Conservation (phyloP, 768 basidiomycete genomes). For the Cubamyces sp. region DNA sequence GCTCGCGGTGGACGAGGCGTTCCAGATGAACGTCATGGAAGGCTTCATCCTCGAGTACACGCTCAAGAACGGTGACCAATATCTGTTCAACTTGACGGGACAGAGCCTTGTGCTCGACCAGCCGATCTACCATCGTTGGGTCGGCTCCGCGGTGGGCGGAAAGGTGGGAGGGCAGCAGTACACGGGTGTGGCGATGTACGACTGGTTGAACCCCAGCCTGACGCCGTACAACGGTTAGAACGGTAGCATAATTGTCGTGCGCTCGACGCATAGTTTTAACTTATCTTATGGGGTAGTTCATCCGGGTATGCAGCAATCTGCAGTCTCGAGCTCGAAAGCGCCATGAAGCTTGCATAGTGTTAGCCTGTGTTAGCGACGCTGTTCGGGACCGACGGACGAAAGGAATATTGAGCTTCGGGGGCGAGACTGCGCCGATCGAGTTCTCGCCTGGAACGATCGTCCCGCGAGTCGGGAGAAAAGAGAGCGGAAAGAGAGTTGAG, state of each 20-base stretch:
- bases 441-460: too few species aligned
- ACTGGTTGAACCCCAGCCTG: slow-evolving; percentile 25
- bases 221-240: slow-evolving; percentile 6
- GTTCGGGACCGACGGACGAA: not conserved
- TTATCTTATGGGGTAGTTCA: not conserved
- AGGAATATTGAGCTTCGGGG: not conserved
- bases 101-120: slow-evolving; percentile 26
- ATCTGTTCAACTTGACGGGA: slow-evolving; percentile 28
- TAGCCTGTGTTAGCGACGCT: not conserved
- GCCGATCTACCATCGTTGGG: slow-evolving; percentile 33
- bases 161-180: slow-evolving; percentile 19
- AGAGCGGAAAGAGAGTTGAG: not conserved
- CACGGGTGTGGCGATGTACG: slow-evolving; percentile 13
- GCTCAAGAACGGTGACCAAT: slow-evolving; percentile 28
- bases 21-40: slow-evolving; percentile 26
- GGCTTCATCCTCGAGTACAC: slow-evolving; percentile 30
- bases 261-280: not conserved
- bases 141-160: slow-evolving; percentile 23
- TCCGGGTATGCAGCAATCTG: not conserved
- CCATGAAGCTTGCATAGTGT: too few species aligned
- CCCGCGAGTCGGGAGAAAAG: not conserved
- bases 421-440: not conserved
- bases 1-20: slow-evolving; percentile 12
- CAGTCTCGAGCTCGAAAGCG: too few species aligned
- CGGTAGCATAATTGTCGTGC: not conserved